Evolutionary conservation across 305 asterid species (phyloP).

Genomic region (Petunia hybrid): DNA sequence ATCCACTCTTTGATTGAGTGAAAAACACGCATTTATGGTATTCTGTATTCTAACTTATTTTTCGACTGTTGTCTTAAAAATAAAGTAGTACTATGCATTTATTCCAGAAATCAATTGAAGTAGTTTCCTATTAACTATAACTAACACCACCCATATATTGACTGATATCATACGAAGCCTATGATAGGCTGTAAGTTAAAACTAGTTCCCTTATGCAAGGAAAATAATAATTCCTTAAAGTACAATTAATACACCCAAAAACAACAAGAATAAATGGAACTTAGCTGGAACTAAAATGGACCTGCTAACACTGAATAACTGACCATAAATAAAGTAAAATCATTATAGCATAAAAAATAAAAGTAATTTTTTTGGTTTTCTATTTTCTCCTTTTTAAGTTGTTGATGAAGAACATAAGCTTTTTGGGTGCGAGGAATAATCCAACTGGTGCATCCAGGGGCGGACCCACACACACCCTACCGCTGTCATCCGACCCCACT

Average conservation of each 20-base stretch:
- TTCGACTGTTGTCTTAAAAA: neutral
- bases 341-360: conserved; percentile 4
- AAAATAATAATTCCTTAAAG: neutral
- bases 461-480: too few species aligned
- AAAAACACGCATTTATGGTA: neutral
- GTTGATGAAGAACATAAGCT: neutral
- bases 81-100: neutral
- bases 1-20: neutral
- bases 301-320: neutral
- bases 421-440: neutral
- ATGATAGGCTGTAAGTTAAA: neutral
- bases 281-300: neutral
- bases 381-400: neutral
- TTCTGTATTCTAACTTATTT: neutral
- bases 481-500: too few species aligned
- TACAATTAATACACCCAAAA: neutral
- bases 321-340: neutral
- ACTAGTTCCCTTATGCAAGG: neutral
- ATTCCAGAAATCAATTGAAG: neutral
- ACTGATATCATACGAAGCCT: conserved; percentile 8
- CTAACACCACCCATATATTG: neutral
- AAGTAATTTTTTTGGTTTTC: neutral
- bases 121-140: neutral
- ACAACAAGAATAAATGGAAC: neutral
- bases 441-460: neutral